Evolutionary conservation across 345 rosid genomes (phyloP), one percentile per base, ranked within the genome.

Genomic region (Turritis glabra): DNA sequence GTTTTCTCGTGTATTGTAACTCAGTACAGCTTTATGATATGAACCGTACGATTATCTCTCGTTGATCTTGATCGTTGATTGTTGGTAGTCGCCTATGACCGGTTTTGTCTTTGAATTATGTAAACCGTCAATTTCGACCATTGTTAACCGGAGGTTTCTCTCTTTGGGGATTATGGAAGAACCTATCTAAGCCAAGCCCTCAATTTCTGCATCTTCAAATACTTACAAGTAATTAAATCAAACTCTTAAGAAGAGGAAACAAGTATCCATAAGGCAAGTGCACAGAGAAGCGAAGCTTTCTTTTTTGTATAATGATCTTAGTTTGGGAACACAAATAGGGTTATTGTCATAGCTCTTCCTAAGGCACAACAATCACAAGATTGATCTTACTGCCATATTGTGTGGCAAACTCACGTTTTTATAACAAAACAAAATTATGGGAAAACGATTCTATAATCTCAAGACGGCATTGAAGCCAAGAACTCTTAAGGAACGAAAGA

Each of bases 351-450:
- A 56, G 35, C 17, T 70, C 17, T 70, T 60, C 65, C 26, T 3
- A 61, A 19, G 19, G 53, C 30, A 62, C 56, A 43, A 62, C 56
- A 43, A 51, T 26, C 63, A 53, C 32, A 72, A 66, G 18, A 48
- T 59, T 58, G 68, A 53, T 76, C 75, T 69, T 76, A 69, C 69
- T 74, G 60, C 18, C 41, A 40, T 38, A 61, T 23, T 53, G 71
- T 43, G 5, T 15, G 67, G 18, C 19, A 43, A 38, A 13, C n/a
- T 38, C 6, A 38, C n/a, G n/a, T 38, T 38, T 38, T 38, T 38
- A 38, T 38, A 38, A 38, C 43, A 43, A n/a, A n/a, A 43, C 48
- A 43, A n/a, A 43, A n/a, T 43, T 7, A 43, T n/a, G 48, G 10
- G 48, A 43, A 43, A n/a, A n/a, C n/a, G 48, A 43, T 43, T n/a